Evolutionary conservation across 2,329 filamentous ascomycete genomes (phyloP), one percentile per base, ranked within the genome.

Genomic region (Sclerotinia subarctica): DNA sequence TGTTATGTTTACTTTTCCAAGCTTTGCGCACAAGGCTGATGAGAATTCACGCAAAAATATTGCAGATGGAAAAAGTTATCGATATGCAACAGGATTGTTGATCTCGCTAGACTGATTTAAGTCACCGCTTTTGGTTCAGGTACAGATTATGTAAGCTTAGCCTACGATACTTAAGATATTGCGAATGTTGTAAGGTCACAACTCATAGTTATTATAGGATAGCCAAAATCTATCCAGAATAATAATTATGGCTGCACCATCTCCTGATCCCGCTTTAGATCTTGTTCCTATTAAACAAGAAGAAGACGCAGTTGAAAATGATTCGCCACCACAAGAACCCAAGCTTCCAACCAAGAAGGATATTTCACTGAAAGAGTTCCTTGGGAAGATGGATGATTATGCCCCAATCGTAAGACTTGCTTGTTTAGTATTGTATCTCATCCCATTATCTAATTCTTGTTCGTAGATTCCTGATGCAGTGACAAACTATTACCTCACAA

Each of bases 311-410:
- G 74, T 78, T 35, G 80, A 84, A 64, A 81, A 83, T 64, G 78
- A 85, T 60, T 82, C 81, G 52, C 78, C 84, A 13, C 78, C 80
- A 7, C 79, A 84, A 7, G 89, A 91, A 69, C 79, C 88, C 52
- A 87, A 86, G 76, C 82, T 92, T 71, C 89, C 91, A 1, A 89
- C 90, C 64, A 92, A 93, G 78, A 98, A 98, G 81, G 95, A 99
- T 80, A 90, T 90, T 26, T 96, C 91, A 51, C 82, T 99, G 72
- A 91, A 94, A 77, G 94, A 98, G 80, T 97, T 99, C 77, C 80
- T 99, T 24, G 86, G 86, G 72, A 97, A 97, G 84, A 98, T 99
- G 90, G 95, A 99, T 78, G 95, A 99, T 76, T 98, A 95, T 80
- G 93, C 95, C 70, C 95, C 95, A 15, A 97, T 99, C 76, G 94